Evolutionary conservation across 169 alveolate species (phyloP).

Genomic region (Cryptosporidium xiaoi): DNA sequence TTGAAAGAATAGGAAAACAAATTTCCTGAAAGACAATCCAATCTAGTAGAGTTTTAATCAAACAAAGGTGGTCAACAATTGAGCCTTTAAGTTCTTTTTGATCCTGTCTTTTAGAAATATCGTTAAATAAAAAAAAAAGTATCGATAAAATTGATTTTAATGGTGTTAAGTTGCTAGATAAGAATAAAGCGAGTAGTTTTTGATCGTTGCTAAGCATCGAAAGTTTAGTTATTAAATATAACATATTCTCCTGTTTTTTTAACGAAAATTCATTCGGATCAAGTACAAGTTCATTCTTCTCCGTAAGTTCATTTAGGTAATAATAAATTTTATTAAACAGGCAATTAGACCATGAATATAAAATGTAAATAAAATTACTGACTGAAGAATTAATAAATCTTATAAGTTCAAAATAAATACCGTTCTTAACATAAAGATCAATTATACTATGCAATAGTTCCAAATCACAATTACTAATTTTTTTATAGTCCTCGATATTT

Average conservation of each 20-base stretch:
- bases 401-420: slow-evolving; percentile 8
- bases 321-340: slow-evolving; percentile 1
- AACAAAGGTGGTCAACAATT: neutral
- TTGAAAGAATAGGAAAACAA: neutral
- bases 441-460: slow-evolving; percentile 14
- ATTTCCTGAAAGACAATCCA: slow-evolving; percentile 3
- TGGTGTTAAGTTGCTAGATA: slow-evolving; percentile 21
- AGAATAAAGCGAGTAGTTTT: slow-evolving; percentile 3
- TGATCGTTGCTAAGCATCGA: neutral
- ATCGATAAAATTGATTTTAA: slow-evolving; percentile 14
- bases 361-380: slow-evolving; percentile 15
- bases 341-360: slow-evolving; percentile 55
- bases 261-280: slow-evolving; percentile 1
- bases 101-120: neutral
- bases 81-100: neutral
- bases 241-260: neutral
- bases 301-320: neutral
- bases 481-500: slow-evolving; percentile 1
- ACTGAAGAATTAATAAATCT: neutral
- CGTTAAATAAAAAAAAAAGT: neutral
- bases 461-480: slow-evolving; percentile 6
- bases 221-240: too few relatives aligned
- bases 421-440: slow-evolving; percentile 39
- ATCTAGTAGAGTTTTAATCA: slow-evolving; percentile 16
- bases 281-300: neutral